Evolutionary conservation across 345 rosid species (phyloP).

Genomic region (Nephelium lappaceum): DNA sequence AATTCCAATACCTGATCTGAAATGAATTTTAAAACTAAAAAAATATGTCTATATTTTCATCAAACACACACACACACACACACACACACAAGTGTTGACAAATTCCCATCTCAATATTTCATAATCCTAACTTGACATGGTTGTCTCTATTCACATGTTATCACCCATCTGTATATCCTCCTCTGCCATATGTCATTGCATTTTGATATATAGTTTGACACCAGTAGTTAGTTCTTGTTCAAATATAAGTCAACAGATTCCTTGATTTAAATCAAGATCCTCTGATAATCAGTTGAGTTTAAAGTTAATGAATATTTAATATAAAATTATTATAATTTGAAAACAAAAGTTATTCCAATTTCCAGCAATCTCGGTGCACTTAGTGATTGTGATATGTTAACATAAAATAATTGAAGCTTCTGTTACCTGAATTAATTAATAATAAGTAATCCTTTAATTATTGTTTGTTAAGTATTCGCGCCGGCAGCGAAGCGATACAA

Average conservation of each 20-base stretch:
- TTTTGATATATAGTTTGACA: conserved; percentile 3
- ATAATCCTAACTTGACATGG: conserved; percentile 27
- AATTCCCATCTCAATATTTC: background rate
- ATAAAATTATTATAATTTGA: conserved; percentile 10
- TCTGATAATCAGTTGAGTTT: background rate
- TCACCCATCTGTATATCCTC: background rate
- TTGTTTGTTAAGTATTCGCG: conserved; percentile 29
- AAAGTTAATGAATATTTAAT: too few species aligned
- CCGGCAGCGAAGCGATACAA: conserved; percentile 32
- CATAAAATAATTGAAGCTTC: background rate
- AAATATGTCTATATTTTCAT: too few species aligned
- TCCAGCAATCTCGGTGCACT: conserved; percentile 19
- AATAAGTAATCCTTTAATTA: conserved; percentile 18
- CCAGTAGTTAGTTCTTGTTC: conserved; percentile 24
- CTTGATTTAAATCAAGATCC: conserved; percentile 32
- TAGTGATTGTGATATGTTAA: background rate
- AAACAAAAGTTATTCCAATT: background rate
- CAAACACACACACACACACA: too few species aligned
- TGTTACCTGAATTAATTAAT: background rate
- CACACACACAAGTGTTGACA: too few species aligned
- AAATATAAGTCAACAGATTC: conserved; percentile 49
- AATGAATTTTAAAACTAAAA: too few species aligned
- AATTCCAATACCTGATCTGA: too few species aligned
- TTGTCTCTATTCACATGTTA: conserved; percentile 27
- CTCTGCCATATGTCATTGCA: conserved; percentile 21